Evolutionary conservation across 2,329 filamentous ascomycete genomes (phyloP).

Genomic region (Emmonsiellopsis sp.): DNA sequence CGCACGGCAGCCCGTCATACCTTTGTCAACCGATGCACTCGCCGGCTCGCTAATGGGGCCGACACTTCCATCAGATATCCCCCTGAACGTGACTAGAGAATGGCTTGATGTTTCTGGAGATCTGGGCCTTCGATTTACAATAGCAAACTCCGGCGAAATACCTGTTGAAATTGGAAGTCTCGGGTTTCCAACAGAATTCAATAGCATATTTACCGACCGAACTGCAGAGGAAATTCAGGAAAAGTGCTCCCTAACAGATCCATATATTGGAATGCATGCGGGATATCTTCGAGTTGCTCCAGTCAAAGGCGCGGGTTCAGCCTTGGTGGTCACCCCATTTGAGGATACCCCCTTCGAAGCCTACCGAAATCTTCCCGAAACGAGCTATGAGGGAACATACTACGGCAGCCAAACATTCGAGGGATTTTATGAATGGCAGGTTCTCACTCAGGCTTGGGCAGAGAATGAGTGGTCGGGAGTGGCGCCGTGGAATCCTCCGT

Average conservation of each 20-base stretch:
- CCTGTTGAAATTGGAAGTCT: slow-evolving; percentile 47
- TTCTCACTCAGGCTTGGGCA: slow-evolving; percentile 44
- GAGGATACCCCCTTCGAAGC: slow-evolving; percentile 43
- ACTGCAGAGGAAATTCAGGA: slow-evolving; percentile 39
- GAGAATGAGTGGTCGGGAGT: slow-evolving; percentile 45
- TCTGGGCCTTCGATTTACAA: slow-evolving; percentile 42
- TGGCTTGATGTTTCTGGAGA: slow-evolving; percentile 44
- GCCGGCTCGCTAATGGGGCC: slow-evolving; percentile 33
- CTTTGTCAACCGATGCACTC: slow-evolving; percentile 18
- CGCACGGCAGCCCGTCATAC: slow-evolving; percentile 28
- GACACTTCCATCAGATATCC: slow-evolving; percentile 16
- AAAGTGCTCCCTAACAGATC: slow-evolving; percentile 48
- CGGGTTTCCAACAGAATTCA: slow-evolving; percentile 52
- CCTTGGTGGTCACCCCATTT: slow-evolving; percentile 47
- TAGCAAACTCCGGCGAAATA: slow-evolving; percentile 35
- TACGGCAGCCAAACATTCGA: slow-evolving; percentile 51
- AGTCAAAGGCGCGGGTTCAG: slow-evolving; percentile 43
- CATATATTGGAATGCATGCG: slow-evolving; percentile 51
- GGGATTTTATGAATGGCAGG: slow-evolving; percentile 53
- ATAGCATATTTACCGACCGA: slow-evolving; percentile 51
- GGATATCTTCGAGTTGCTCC: slow-evolving; percentile 48
- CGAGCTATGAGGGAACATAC: slow-evolving; percentile 25
- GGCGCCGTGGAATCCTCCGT: slow-evolving; percentile 47
- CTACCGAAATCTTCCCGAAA: slow-evolving; percentile 45
- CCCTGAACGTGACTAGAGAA: slow-evolving; percentile 34